Evolutionary conservation across 352 stramenopile genomes (phyloP), one percentile per base, ranked within the genome.

Genomic region (Pythium vanterpoolii): DNA sequence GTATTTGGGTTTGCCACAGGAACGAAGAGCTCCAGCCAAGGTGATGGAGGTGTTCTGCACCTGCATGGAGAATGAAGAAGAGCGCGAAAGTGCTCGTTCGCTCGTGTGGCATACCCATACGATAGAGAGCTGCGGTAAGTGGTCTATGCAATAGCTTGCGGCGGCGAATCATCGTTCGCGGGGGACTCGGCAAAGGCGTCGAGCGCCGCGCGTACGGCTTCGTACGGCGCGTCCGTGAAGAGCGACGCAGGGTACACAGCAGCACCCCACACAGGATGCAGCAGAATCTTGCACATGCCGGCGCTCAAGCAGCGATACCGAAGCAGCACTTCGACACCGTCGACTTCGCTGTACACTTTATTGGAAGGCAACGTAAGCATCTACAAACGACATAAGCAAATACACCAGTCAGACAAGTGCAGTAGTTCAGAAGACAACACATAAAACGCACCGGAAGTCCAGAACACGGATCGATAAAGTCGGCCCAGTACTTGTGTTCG

Each of bases 381-480:
- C 72, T 92, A 56, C 19, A 44, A 28, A 4, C 19, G 39, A 19
- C 27, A 30, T 23, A 45, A 51, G 44, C 7, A 18, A 2, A 10
- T 31, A 43, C n/a, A 21, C 1, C 33, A 7, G 18, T 28, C n/a
- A 31, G 31, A 18, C 5, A 27, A 1, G 7, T 6, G n/a, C 39
- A 23, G 13, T 34, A 18, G 19, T 23, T 7, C 18, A 10, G 27
- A 10, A 18, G n/a, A 46, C 6, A 19, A 27, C 23, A 8, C 39
- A 7, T 19, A 27, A 48, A 24, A 74, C 76, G 55, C 66, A 92
- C 81, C 56, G 96, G 96, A 45, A 99, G 76, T 2, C 96, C 96
- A 9, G 89, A 98, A 74, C 96, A 99, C 23, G 96, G 96, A 80
- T 99, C 96, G 71, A 98, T 98, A 69, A 96, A 99, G 77, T 99